Evolutionary conservation across 2,329 filamentous ascomycete species (phyloP).

Genomic region (Diaporthe ilicicola): DNA sequence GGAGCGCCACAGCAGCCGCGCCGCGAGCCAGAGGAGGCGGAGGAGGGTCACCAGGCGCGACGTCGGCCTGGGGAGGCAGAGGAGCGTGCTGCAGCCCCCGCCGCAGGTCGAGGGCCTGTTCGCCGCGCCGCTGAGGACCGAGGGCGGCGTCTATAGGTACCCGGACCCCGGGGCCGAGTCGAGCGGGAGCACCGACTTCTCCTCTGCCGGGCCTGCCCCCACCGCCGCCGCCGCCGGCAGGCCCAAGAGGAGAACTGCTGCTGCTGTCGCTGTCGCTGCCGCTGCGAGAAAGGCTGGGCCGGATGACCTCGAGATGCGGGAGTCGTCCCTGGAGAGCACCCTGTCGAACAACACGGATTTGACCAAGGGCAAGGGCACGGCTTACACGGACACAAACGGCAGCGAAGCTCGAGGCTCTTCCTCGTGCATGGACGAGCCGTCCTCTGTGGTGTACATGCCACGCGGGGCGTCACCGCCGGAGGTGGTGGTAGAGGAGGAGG

Average conservation of each 20-base stretch:
- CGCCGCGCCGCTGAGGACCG: constrained; percentile 72
- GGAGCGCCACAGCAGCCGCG: constrained; percentile 36
- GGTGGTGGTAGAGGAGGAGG: neutral
- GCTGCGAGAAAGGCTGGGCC: constrained; percentile 46
- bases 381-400: too few species aligned
- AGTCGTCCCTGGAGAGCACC: constrained; percentile 72
- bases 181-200: constrained; percentile 57
- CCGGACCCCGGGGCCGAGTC: constrained; percentile 64
- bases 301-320: constrained; percentile 40
- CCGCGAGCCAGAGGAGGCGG: constrained; percentile 26
- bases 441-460: constrained; percentile 68
- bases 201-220: too few species aligned
- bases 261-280: constrained; percentile 35
- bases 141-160: constrained; percentile 75
- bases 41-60: constrained; percentile 37
- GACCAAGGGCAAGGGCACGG: constrained; percentile 42
- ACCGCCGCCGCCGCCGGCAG: constrained; percentile 27
- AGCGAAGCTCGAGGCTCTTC: neutral
- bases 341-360: constrained; percentile 63
- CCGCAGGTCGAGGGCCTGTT: constrained; percentile 82
- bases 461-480: constrained; percentile 65
- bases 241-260: neutral
- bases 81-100: constrained; percentile 74
- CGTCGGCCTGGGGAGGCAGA: constrained; percentile 54
- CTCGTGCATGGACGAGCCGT: constrained; percentile 21